A percentile compares a stretch with the other conserved stretches of the same genome.
phyloP scores from a whole-genome alignment of 148 eudicot species.

The Simmondsia chinensis region DNA sequence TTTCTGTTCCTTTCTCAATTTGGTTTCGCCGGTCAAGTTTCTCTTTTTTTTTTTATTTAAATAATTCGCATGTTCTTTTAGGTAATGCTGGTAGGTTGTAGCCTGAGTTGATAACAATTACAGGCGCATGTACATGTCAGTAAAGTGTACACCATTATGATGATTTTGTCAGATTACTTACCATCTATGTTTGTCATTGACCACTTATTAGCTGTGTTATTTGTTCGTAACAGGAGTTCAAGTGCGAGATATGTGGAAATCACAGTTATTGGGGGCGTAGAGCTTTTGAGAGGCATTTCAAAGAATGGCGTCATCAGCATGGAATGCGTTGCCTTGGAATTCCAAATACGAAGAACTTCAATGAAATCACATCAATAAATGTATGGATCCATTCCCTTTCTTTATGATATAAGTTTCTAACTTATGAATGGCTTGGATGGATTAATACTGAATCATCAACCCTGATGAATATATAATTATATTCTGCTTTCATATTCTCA shows the following conservation, averaged over 20 bases:
- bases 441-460: neutral
- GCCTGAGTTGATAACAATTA: no score
- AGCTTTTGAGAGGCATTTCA: conserved; percentile 95
- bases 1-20: no score
- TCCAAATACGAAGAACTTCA: conserved; percentile 96
- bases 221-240: conserved; percentile 62
- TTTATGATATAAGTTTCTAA: neutral
- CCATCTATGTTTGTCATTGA: neutral
- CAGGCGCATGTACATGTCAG: neutral
- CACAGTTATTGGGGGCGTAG: conserved; percentile 98
- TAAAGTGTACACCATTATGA: neutral
- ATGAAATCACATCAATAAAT: conserved; percentile 90
- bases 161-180: neutral
- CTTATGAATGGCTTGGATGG: neutral
- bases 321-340: conserved; percentile 99
- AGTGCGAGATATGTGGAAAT: conserved; percentile 96
- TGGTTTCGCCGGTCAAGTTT: no score
- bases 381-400: conserved; percentile 17
- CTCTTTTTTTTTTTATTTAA: no score
- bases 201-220: conserved; percentile 4
- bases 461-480: neutral
- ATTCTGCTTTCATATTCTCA: no score
- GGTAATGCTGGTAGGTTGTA: no score
- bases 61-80: no score
- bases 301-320: conserved; percentile 97